Evolutionary conservation across 75 land plant genomes (phyloP).

Genomic region (Sequoia sempervirens): DNA sequence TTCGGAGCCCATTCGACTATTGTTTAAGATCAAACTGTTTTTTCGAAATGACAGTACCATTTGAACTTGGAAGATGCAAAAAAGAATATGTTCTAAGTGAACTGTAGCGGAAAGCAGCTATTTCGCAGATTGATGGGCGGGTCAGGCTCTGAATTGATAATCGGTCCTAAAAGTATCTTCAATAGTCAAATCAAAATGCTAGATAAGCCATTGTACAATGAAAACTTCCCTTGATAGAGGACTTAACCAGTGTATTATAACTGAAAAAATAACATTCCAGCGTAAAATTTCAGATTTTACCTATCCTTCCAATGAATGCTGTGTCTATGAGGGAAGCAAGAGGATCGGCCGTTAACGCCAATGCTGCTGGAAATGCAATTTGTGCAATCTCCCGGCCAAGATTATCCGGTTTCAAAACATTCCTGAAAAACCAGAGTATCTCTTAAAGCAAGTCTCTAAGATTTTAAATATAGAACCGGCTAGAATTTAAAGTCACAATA

Average conservation of each 20-base stretch:
- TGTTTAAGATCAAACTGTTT: background rate
- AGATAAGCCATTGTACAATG: background rate
- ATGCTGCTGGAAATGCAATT: slow-evolving; percentile 73
- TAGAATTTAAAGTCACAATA: background rate
- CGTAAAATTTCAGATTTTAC: slow-evolving; percentile 20
- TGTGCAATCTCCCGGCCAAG: slow-evolving; percentile 67
- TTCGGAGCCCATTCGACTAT: background rate
- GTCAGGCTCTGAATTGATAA: background rate
- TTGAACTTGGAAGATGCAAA: background rate
- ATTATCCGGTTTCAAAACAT: slow-evolving; percentile 64
- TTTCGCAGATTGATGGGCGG: background rate
- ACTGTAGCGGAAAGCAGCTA: background rate
- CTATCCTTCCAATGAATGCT: slow-evolving; percentile 75
- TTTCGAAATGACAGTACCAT: background rate
- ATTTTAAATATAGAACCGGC: background rate
- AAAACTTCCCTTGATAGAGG: background rate
- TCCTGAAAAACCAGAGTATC: slow-evolving; percentile 35
- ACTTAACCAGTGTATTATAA: background rate
- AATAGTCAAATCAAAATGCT: background rate
- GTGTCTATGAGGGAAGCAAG: slow-evolving; percentile 85
- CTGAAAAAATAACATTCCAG: background rate
- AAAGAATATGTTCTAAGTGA: background rate
- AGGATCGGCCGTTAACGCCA: slow-evolving; percentile 84
- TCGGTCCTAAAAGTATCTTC: background rate
- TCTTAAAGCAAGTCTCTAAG: background rate